phyloP scores from a whole-genome alignment of 495 filamentous ascomycete genomes.

The Mytilinidion resinicola region DNA sequence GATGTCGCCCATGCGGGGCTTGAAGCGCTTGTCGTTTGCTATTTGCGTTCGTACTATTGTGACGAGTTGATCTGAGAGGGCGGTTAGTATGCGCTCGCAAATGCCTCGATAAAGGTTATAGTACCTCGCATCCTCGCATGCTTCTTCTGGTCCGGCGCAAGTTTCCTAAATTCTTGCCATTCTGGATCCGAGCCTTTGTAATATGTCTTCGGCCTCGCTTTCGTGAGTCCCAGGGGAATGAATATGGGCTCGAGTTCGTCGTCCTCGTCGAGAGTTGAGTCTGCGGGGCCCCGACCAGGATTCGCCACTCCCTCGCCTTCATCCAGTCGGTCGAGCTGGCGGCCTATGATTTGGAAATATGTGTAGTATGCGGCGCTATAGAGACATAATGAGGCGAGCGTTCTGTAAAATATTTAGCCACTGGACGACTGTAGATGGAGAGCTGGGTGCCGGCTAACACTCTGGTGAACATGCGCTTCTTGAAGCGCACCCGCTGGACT shows the following conservation, averaged over 20 bases:
- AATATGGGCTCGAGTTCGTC: constrained; percentile 43
- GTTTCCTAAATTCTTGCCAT: constrained; percentile 58
- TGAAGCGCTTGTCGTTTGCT: constrained; percentile 21
- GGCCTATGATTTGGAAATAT: no score
- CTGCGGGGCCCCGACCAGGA: constrained; percentile 20
- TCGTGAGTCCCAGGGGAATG: constrained; percentile 57
- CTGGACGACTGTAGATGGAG: background rate
- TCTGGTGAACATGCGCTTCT: constrained; percentile 20
- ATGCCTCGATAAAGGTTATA: background rate
- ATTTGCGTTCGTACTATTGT: constrained; percentile 34
- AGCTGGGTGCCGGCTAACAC: constrained; percentile 22
- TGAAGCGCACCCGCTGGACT: constrained; percentile 32
- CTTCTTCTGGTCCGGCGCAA: constrained; percentile 48
- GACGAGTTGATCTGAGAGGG: constrained; percentile 46
- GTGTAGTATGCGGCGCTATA: no score
- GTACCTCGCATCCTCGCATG: constrained; percentile 47
- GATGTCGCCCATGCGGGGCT: constrained; percentile 43
- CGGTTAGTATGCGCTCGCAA: background rate
- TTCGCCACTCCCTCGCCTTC: constrained; percentile 17
- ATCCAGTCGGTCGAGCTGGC: constrained; percentile 8
- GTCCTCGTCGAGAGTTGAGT: constrained; percentile 22
- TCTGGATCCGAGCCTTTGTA: constrained; percentile 64
- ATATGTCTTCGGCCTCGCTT: constrained; percentile 42
- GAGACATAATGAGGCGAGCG: no score
- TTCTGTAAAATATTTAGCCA: no score